Evolutionary conservation across 345 rosid genomes (phyloP), one percentile per base, ranked within the genome.

Genomic region (Lepidium aucheri): DNA sequence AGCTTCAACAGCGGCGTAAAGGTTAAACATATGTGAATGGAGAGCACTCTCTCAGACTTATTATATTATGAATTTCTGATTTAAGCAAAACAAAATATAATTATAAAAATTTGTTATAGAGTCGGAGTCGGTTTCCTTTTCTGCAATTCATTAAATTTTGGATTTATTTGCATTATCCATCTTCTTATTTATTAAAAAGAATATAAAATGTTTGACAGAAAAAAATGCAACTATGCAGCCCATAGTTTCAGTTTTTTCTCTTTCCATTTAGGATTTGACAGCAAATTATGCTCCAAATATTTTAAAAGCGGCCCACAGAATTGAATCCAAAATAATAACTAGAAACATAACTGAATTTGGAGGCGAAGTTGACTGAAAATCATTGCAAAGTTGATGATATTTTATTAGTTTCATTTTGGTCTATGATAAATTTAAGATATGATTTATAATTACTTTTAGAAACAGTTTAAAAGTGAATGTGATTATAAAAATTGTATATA

Each of bases 261-360:
- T 16, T 15, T 3, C 9, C 1, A 7, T 20, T 24, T 28, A 3
- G 41, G 63, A 10, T 14, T 10, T 22, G 47, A 8, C 49, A 68
- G 53, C 24, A 52, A 57, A 20, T 10, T 40, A 64, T 47, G 58
- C 44, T 72, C 46, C 53, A 40, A 14, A 8, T 8, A 62, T 22
- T 53, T 15, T 49, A 70, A 62, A 32, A 62, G 34, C 60, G 15
- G 60, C 70, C 59, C 65, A 56, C 52, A 30, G 14, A 8, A 20
- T 24, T 18, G 17, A 10, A 46, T 63, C 50, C 26, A 54, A 70
- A 44, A 34, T 22, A 28, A 12, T 28, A 13, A 13, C 28, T 47
- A 20, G 10, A 64, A 63, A 61, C 30, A 59, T n/a, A n/a, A 59
- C 15, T 12, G 16, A 55, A 41, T 39, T 1, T 42, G 42, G 60